Evolutionary conservation across 2,329 filamentous ascomycete species (phyloP).

Genomic region (Ceratocystiopsis sp.): DNA sequence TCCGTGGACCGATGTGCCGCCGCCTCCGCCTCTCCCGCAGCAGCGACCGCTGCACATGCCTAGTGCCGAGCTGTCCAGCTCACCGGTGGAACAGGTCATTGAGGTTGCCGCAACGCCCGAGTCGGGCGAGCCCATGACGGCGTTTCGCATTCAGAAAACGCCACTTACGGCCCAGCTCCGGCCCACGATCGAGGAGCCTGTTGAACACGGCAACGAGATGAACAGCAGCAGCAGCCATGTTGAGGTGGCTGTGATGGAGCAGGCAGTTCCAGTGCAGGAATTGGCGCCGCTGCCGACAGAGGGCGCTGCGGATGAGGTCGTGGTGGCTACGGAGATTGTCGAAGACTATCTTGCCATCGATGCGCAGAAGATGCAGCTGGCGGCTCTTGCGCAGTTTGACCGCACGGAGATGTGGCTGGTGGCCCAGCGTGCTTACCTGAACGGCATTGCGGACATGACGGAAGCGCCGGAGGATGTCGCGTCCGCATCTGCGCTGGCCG

Average conservation of each 20-base stretch:
- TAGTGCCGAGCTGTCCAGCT: constrained; percentile 20
- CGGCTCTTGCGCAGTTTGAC: constrained; percentile 58
- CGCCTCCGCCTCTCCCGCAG: constrained; percentile 16
- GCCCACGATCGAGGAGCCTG: constrained; percentile 10
- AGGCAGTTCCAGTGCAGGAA: constrained; percentile 19
- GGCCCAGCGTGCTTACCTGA: constrained; percentile 63
- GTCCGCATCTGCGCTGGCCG: constrained; percentile 12
- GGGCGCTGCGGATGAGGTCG: constrained; percentile 36
- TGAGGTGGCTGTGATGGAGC: constrained; percentile 19
- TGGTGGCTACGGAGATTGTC: constrained; percentile 46
- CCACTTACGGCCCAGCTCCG: constrained; percentile 18
- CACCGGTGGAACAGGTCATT: constrained; percentile 50
- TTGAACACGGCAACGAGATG: constrained; percentile 5
- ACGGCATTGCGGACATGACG: constrained; percentile 44
- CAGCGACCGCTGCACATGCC: constrained; percentile 18
- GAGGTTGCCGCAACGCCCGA: constrained; percentile 32
- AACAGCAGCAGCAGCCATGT: neutral
- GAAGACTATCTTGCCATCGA: constrained; percentile 62
- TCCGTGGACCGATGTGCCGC: constrained; percentile 46
- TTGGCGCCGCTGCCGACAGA: constrained; percentile 13
- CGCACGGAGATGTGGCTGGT: constrained; percentile 75
- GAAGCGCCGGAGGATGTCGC: constrained; percentile 8
- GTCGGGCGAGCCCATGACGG: constrained; percentile 48
- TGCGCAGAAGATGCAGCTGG: constrained; percentile 52
- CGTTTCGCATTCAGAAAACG: constrained; percentile 22